Percentiles rank a stretch among this genome's conserved stretches.
Conservation (phyloP, 2,329 filamentous ascomycete species). For the Penicillium sp. region DNA sequence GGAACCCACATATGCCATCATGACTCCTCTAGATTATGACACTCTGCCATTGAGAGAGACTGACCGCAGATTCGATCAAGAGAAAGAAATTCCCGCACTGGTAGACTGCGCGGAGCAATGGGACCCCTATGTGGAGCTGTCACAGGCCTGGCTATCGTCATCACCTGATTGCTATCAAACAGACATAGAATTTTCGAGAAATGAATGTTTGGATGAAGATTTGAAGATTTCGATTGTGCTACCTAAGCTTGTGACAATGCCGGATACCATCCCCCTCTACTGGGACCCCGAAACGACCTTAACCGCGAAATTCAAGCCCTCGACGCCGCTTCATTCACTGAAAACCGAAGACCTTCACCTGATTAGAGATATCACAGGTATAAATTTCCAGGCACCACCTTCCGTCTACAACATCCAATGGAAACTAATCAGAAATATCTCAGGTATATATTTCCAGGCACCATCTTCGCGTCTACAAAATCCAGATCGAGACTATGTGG, state of each 20-base stretch:
- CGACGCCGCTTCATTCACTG: slow-evolving; percentile 7
- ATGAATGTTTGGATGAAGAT: slow-evolving; percentile 12
- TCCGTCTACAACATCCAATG: too few relatives aligned
- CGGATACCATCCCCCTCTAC: slow-evolving; percentile 28
- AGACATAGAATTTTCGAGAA: slow-evolving; percentile 19
- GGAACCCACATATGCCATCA: slow-evolving; percentile 56
- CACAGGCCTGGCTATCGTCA: slow-evolving; percentile 28
- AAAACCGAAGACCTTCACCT: slow-evolving; percentile 22
- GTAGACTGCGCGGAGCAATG: slow-evolving; percentile 28
- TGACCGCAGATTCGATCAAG: slow-evolving; percentile 17
- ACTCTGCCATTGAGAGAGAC: slow-evolving; percentile 56
- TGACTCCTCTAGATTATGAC: slow-evolving; percentile 45
- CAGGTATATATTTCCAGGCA: slow-evolving; percentile 4
- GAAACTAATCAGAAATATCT: slow-evolving; percentile 32
- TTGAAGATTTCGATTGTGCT: slow-evolving; percentile 23
- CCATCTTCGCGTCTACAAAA: slow-evolving; percentile 1
- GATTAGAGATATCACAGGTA: slow-evolving; percentile 33
- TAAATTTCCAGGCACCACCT: slow-evolving; percentile 28
- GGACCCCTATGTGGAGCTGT: slow-evolving; percentile 33
- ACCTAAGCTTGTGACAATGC: slow-evolving; percentile 16
- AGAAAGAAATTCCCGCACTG: slow-evolving; percentile 19
- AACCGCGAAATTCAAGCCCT: slow-evolving; percentile 18
- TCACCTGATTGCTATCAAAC: slow-evolving; percentile 23
- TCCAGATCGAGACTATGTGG: slow-evolving; percentile 24
- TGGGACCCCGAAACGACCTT: slow-evolving; percentile 29